A percentile compares a stretch with the other conserved stretches of the same genome.
These are phyloP conservation scores for Thymus mandschuricus DNA, from an alignment of 257 asterid species.

Conservation along the genomic window DNA sequence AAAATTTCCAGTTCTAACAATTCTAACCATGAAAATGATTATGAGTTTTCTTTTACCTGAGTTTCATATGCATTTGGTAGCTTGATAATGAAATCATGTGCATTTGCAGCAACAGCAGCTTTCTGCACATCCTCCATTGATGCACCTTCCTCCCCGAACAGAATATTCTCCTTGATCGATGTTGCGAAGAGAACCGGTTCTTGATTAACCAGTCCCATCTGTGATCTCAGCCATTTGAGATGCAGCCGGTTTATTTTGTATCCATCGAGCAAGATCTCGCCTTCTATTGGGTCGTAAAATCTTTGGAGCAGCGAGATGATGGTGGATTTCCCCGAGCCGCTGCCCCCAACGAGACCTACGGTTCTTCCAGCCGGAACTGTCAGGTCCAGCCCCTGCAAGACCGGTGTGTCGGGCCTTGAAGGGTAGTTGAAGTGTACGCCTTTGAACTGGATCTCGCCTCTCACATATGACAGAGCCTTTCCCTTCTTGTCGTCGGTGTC, in stretches of 20 bases:
- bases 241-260: slow-evolving; percentile 70
- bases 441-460: slow-evolving; percentile 75
- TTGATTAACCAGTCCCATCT: slow-evolving; percentile 83
- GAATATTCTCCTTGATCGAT: slow-evolving; percentile 67
- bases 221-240: slow-evolving; percentile 80
- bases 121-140: slow-evolving; percentile 62
- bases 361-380: slow-evolving; percentile 64
- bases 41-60: slow-evolving; percentile 47
- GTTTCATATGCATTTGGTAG: slow-evolving; percentile 70
- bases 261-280: slow-evolving; percentile 72
- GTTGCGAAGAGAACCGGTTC: slow-evolving; percentile 88
- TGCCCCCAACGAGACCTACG: slow-evolving; percentile 73
- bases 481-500: slow-evolving; percentile 78
- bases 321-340: slow-evolving; percentile 88
- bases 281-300: slow-evolving; percentile 77
- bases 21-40: neutral
- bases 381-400: slow-evolving; percentile 65
- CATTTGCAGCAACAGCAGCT: slow-evolving; percentile 81
- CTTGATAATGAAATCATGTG: slow-evolving; percentile 66
- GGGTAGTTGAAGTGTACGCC: slow-evolving; percentile 73
- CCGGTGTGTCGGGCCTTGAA: slow-evolving; percentile 62
- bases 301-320: slow-evolving; percentile 64
- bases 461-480: slow-evolving; percentile 74
- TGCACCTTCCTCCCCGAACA: slow-evolving; percentile 77
- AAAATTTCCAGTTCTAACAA: too few relatives aligned